These are phyloP conservation scores for Westerdykella aurantiaca DNA, from an alignment of 2,329 filamentous ascomycete species.

Conservation along the genomic window DNA sequence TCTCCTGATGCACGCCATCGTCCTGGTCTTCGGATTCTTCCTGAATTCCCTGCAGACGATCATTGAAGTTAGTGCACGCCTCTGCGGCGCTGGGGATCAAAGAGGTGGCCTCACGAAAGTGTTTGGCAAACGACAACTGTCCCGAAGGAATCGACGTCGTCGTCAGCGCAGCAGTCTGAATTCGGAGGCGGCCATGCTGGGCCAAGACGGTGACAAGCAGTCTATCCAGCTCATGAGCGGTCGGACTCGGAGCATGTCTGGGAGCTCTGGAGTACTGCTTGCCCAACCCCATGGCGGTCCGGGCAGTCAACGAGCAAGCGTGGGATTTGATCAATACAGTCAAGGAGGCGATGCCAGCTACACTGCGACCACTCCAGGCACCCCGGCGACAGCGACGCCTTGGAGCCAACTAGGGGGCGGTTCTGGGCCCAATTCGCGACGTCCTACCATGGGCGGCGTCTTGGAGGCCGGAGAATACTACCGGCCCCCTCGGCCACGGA, in stretches of 20 bases:
- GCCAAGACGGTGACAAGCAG: constrained; percentile 60
- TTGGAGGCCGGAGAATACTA: constrained; percentile 65
- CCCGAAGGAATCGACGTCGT: constrained; percentile 58
- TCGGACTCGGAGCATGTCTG: constrained; percentile 55
- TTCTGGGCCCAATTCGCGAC: constrained; percentile 39
- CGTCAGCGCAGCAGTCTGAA: constrained; percentile 72
- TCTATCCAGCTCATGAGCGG: constrained; percentile 49
- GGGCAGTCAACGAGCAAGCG: constrained; percentile 44
- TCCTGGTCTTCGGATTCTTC: constrained; percentile 87
- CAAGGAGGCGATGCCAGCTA: constrained; percentile 48
- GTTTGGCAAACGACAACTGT: constrained; percentile 85
- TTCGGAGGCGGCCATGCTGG: constrained; percentile 76
- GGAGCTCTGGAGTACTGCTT: constrained; percentile 57
- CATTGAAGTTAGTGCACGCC: constrained; percentile 77
- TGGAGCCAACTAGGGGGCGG: constrained; percentile 61
- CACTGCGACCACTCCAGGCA: constrained; percentile 59
- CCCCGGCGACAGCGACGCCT: constrained; percentile 65
- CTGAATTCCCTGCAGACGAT: constrained; percentile 86
- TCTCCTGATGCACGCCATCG: constrained; percentile 74
- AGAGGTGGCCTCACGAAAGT: constrained; percentile 79
- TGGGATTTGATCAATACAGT: constrained; percentile 50
- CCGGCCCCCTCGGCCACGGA: constrained; percentile 69
- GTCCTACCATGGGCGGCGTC: constrained; percentile 30
- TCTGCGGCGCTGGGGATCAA: constrained; percentile 72
- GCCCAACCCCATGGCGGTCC: constrained; percentile 41